These are phyloP conservation scores for Arthrobotrys sphaeroides DNA, from an alignment of 2,329 filamentous ascomycete genomes.

Conservation along the genomic window DNA sequence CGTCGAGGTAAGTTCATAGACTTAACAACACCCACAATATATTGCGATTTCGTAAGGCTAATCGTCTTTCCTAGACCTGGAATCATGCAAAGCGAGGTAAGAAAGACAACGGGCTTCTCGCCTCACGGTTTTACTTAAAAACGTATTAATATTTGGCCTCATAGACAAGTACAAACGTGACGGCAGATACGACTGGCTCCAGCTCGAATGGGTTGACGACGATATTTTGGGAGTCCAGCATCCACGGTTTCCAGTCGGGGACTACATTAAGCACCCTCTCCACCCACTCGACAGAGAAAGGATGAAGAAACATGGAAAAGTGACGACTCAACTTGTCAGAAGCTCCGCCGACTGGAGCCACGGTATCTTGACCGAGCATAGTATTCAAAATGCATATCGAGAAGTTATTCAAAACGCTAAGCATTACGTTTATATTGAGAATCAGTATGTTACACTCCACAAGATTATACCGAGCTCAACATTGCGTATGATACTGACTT, in stretches of 20 bases:
- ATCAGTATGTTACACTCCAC: slow-evolving; percentile 67
- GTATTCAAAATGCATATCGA: slow-evolving; percentile 85
- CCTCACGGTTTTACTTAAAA: not conserved
- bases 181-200: slow-evolving; percentile 82
- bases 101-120: not conserved
- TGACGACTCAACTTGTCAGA: slow-evolving; percentile 85
- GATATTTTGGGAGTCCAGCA: slow-evolving; percentile 88
- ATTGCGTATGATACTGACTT: slow-evolving; percentile 6
- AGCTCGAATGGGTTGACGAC: slow-evolving; percentile 79
- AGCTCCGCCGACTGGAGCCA: slow-evolving; percentile 94
- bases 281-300: slow-evolving; percentile 74
- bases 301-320: slow-evolving; percentile 73
- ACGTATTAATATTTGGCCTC: not conserved
- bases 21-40: not conserved
- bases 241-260: slow-evolving; percentile 86
- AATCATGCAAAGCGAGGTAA: slow-evolving; percentile 87
- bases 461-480: not conserved
- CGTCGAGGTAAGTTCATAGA: slow-evolving; percentile 62
- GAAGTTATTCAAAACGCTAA: slow-evolving; percentile 87
- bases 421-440: slow-evolving; percentile 97
- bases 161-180: slow-evolving; percentile 91
- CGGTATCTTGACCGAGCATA: slow-evolving; percentile 83
- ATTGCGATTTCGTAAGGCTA: slow-evolving; percentile 1
- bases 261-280: slow-evolving; percentile 83
- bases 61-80: slow-evolving; percentile 72